A percentile compares a stretch with the other conserved stretches of the same genome.
Conservation (phyloP, 1,284 basidiomycete species). For the Takashimella koratensis region DNA sequence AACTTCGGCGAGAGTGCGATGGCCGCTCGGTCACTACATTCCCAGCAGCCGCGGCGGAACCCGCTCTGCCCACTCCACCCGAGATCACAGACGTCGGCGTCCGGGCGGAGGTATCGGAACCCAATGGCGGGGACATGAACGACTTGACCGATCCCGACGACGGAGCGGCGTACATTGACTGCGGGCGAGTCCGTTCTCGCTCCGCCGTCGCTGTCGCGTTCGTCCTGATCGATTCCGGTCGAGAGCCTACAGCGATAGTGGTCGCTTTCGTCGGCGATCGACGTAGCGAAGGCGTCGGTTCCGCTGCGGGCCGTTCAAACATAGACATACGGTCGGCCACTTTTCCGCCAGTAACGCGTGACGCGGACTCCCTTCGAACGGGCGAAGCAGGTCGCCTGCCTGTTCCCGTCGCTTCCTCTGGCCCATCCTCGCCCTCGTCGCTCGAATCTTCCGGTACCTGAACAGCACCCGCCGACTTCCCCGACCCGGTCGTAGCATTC, state of each 20-base stretch:
- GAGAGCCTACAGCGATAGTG: background rate
- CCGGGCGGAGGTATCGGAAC: background rate
- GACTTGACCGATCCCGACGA: slow-evolving; percentile 10
- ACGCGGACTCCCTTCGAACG: slow-evolving; percentile 6
- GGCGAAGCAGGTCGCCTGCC: slow-evolving; percentile 4
- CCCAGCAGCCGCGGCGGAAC: background rate
- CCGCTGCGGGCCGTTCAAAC: slow-evolving; percentile 2
- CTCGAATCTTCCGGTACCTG: slow-evolving; percentile 25
- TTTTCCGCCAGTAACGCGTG: slow-evolving; percentile 2
- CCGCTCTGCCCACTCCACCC: background rate
- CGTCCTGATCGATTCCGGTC: background rate
- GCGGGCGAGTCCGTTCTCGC: slow-evolving; percentile 18
- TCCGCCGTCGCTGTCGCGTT: background rate
- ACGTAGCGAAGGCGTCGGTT: background rate
- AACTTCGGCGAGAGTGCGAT: slow-evolving; percentile 30
- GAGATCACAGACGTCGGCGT: too few species aligned
- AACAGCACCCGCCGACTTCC: background rate
- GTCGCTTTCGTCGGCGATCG: slow-evolving; percentile 7
- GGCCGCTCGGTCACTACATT: background rate
- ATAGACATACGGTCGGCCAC: slow-evolving; percentile 1
- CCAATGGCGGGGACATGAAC: background rate
- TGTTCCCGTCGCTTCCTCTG: slow-evolving; percentile 21
- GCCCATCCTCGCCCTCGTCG: slow-evolving; percentile 32
- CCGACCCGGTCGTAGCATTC: background rate
- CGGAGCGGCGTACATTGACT: slow-evolving; percentile 28